Percentiles rank a stretch among this genome's conserved stretches.
These are phyloP conservation scores for Coccomyxa subellipsoidea DNA, from an alignment of 163 green algal genomes.

Conservation along the genomic window DNA sequence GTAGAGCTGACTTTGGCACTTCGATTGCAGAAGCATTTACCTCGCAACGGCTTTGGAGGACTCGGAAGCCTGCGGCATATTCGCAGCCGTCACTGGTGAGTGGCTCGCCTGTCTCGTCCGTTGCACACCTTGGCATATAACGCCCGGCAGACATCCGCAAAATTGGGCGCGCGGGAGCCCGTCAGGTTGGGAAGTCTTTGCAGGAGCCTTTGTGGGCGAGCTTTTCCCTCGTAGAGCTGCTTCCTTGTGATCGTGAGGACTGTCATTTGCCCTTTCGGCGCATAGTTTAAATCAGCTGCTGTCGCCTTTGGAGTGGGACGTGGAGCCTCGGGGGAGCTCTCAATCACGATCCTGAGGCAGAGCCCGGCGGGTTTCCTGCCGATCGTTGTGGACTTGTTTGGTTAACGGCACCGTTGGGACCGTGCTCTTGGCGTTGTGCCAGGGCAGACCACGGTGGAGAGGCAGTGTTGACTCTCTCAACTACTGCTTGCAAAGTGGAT, in stretches of 20 bases:
- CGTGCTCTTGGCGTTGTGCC: too few relatives aligned
- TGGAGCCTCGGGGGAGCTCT: slow-evolving; percentile 12
- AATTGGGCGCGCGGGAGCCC: not conserved
- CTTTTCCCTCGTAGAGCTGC: too few relatives aligned
- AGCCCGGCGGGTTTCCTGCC: not conserved
- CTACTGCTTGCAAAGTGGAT: not conserved
- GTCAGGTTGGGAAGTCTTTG: not conserved
- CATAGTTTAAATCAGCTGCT: slow-evolving; percentile 4
- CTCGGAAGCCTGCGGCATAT: too few relatives aligned
- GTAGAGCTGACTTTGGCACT: not conserved
- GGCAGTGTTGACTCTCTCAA: not conserved
- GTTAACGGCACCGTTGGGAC: too few relatives aligned
- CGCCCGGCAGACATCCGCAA: not conserved
- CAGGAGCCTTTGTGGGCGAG: too few relatives aligned
- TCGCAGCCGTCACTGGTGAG: too few relatives aligned
- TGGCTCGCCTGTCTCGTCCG: too few relatives aligned
- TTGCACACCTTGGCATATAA: not conserved
- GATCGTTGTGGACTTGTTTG: not conserved
- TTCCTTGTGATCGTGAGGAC: too few relatives aligned
- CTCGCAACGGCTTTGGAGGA: too few relatives aligned
- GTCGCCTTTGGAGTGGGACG: slow-evolving; percentile 5
- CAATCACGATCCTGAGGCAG: not conserved
- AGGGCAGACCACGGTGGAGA: not conserved
- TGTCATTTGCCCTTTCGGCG: too few relatives aligned
- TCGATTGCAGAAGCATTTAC: not conserved